Evolutionary conservation across 495 filamentous ascomycete species (phyloP), one percentile per base, ranked within the genome.

Genomic region (Aspergillus asperescens): DNA sequence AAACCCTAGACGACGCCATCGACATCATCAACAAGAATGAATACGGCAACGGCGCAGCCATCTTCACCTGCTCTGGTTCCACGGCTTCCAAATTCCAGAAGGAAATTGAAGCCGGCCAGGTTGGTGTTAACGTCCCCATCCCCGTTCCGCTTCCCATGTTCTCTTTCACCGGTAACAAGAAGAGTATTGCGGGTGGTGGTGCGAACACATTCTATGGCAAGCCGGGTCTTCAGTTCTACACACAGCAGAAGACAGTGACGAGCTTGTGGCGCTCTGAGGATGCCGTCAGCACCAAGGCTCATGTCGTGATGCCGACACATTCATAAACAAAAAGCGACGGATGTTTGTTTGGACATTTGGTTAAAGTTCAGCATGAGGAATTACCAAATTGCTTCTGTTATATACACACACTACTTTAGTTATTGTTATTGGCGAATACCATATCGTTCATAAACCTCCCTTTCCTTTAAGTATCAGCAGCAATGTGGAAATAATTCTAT

Each of bases 131-230:
- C 55, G 76, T 91, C 16, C 88, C 88, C 20, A 91, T 92, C 51
- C 84, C 82, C 3, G 91, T 95, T 4, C 92, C 93, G 13, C 76
- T 94, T 32, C 88, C 92, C 61, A 94, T 96, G 88, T 98, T 96
- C 73, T 87, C 82, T 46, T 98, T 98, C 74, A 98, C 93, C 16
- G 93, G 93, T 47, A 98, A 97, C 72, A 98, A 98, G 84, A 90
- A 86, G 77, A 91, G 86, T 65, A 79, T 98, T 41, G 93, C 93
- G 0, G 93, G 93, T 32, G 90, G 91, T 19, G 92, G 93, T 50
- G 90, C 88, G 32, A 95, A 84, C 71, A 92, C 89, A 8, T 98
- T 98, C 64, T 98, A 98, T 62, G 93, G 93, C 46, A 87, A 89
- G 69, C 86, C 89, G 13, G 93, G 92, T 4, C 59, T 98, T 60